phyloP scores from a whole-genome alignment of 352 stramenopile species.

The Ophiocytium majus region DNA sequence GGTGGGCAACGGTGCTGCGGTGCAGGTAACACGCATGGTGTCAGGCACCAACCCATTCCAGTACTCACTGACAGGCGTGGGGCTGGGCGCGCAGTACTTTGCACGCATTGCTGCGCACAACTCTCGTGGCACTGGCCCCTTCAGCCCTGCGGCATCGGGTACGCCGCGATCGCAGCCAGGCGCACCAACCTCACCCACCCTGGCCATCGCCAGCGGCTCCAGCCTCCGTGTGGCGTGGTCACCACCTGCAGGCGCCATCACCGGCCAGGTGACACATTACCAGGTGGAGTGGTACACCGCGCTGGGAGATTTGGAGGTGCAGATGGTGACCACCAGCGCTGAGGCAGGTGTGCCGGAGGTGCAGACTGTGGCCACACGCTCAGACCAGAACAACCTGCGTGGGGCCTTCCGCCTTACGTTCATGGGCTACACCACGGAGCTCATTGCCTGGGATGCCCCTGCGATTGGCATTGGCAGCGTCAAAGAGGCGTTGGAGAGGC shows the following conservation, averaged over 20 bases:
- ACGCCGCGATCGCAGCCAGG: slow-evolving; percentile 63
- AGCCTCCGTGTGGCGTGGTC: slow-evolving; percentile 81
- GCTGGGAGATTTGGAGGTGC: slow-evolving; percentile 60
- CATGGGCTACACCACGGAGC: slow-evolving; percentile 75
- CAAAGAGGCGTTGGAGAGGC: slow-evolving; percentile 82
- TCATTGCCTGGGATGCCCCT: slow-evolving; percentile 81
- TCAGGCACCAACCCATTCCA: slow-evolving; percentile 80
- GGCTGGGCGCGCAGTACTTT: slow-evolving; percentile 85
- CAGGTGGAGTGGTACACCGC: slow-evolving; percentile 67
- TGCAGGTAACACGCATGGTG: slow-evolving; percentile 80
- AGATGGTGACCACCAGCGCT: slow-evolving; percentile 70
- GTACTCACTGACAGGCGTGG: slow-evolving; percentile 76
- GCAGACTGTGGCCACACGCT: slow-evolving; percentile 65
- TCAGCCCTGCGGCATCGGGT: slow-evolving; percentile 57
- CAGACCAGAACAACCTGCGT: slow-evolving; percentile 66
- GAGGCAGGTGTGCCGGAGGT: slow-evolving; percentile 65
- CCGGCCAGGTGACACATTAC: slow-evolving; percentile 56
- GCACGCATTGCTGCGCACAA: slow-evolving; percentile 91
- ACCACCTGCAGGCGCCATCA: slow-evolving; percentile 70
- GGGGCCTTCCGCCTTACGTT: slow-evolving; percentile 87
- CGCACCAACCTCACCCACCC: slow-evolving; percentile 67
- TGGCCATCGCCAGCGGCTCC: slow-evolving; percentile 75
- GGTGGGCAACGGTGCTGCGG: slow-evolving; percentile 60
- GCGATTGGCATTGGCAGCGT: slow-evolving; percentile 70
- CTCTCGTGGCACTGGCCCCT: slow-evolving; percentile 79